These are phyloP conservation scores for Mucuna pruriens DNA, from an alignment of 306 rosid genomes.

Conservation along the genomic window DNA sequence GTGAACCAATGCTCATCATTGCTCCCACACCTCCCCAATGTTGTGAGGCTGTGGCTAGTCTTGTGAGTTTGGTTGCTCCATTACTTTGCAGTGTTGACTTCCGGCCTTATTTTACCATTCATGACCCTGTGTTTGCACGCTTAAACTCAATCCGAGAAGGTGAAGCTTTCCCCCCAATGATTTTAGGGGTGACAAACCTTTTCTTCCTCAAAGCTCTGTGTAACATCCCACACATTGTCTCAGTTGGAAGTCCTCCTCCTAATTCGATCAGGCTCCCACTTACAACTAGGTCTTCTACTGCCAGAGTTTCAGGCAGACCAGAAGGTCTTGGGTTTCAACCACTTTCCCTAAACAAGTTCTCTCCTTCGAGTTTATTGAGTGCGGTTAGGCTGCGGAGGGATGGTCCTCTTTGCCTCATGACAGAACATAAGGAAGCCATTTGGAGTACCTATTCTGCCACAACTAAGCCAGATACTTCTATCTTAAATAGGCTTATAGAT, in stretches of 20 bases:
- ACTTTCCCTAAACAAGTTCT: constrained; percentile 72
- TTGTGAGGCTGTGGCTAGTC: constrained; percentile 95
- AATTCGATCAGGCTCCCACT: constrained; percentile 58
- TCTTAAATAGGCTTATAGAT: constrained; percentile 87
- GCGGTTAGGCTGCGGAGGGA: constrained; percentile 87
- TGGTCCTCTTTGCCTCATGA: constrained; percentile 97
- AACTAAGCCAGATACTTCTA: constrained; percentile 89
- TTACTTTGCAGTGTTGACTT: constrained; percentile 86
- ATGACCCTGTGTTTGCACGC: constrained; percentile 75
- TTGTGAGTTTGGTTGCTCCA: constrained; percentile 94
- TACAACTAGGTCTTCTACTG: constrained; percentile 62
- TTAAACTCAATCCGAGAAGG: constrained; percentile 79
- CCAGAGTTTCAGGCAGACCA: constrained; percentile 55
- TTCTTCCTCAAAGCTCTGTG: constrained; percentile 91
- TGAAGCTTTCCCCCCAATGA: constrained; percentile 73
- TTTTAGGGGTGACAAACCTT: constrained; percentile 93
- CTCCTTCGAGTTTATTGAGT: constrained; percentile 79
- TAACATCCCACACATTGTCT: constrained; percentile 73
- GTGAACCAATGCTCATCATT: constrained; percentile 90
- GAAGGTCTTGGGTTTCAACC: constrained; percentile 83
- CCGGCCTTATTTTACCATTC: constrained; percentile 96
- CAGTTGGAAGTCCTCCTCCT: constrained; percentile 89
- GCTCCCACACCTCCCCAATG: constrained; percentile 97
- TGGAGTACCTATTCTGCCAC: constrained; percentile 87
- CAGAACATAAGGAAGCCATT: constrained; percentile 94